Evolutionary conservation across 1,284 basidiomycete species (phyloP).

Genomic region (Mycosarcoma maydis): DNA sequence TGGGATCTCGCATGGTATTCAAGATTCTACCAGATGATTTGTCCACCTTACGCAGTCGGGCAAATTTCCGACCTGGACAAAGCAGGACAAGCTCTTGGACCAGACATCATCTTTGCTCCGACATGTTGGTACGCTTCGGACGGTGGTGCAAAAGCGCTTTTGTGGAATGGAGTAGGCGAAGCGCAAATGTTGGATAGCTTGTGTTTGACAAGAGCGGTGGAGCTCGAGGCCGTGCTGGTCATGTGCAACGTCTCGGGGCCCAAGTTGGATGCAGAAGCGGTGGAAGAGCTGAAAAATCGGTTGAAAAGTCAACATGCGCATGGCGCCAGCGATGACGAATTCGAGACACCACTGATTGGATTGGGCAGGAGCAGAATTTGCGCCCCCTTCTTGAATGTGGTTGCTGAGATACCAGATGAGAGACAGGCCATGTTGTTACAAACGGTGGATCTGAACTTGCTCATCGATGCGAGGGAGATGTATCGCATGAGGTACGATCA

Average conservation of each 20-base stretch:
- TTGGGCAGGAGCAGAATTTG: conserved; percentile 55
- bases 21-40: conserved; percentile 53
- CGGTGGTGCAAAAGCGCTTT: conserved; percentile 51
- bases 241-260: conserved; percentile 65
- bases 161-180: conserved; percentile 56
- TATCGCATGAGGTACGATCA: conserved; percentile 55
- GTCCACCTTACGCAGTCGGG: conserved; percentile 6
- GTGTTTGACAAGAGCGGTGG: conserved; percentile 53
- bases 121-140: conserved; percentile 66
- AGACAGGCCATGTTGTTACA: conserved; percentile 54
- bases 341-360: conserved; percentile 40
- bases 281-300: conserved; percentile 5
- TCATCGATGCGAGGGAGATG: conserved; percentile 48
- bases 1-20: conserved; percentile 64
- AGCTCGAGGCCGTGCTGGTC: conserved; percentile 56
- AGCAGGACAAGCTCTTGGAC: conserved; percentile 42
- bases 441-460: conserved; percentile 47
- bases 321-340: conserved; percentile 9
- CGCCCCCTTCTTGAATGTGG: conserved; percentile 57
- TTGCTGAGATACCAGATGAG: conserved; percentile 40
- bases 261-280: conserved; percentile 4
- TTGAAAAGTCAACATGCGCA: neutral
- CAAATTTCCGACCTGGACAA: conserved; percentile 30
- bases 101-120: conserved; percentile 63
- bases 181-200: conserved; percentile 52